phyloP scores from a whole-genome alignment of 2,329 filamentous ascomycete species.

The Verticillium klebahnii region DNA sequence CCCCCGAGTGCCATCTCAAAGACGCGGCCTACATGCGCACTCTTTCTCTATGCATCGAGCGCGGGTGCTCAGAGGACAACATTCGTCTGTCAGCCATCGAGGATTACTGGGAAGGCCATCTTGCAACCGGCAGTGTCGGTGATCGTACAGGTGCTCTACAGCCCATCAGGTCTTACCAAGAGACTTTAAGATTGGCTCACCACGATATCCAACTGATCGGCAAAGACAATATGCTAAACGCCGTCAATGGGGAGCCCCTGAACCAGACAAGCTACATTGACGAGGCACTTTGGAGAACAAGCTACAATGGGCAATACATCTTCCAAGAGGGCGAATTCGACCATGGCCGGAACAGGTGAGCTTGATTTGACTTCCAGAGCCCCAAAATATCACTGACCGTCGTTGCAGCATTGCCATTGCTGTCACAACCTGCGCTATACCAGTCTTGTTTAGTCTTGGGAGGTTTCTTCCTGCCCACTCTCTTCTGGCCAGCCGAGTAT shows the following conservation, averaged over 20 bases:
- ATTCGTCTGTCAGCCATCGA: constrained; percentile 10
- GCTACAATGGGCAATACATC: constrained; percentile 48
- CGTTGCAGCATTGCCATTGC: constrained; percentile 18
- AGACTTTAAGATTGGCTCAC: constrained; percentile 4
- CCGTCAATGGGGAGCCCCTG: constrained; percentile 9
- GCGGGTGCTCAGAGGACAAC: constrained; percentile 19
- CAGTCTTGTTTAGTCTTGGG: constrained; percentile 22
- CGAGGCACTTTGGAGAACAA: constrained; percentile 21
- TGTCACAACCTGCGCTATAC: constrained; percentile 16
- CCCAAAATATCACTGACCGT: not conserved
- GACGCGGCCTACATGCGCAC: constrained; percentile 24
- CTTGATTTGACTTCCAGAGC: not conserved
- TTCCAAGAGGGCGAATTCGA: constrained; percentile 41
- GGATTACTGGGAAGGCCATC: constrained; percentile 23
- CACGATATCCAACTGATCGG: not conserved
- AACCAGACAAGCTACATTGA: constrained; percentile 27
- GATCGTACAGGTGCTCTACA: constrained; percentile 12
- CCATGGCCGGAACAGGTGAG: constrained; percentile 14
- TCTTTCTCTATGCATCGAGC: constrained; percentile 28
- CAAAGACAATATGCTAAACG: not conserved
- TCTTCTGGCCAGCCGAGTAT: not conserved
- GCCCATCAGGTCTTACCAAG: constrained; percentile 21
- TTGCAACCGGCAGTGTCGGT: constrained; percentile 21
- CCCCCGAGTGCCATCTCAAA: constrained; percentile 20
- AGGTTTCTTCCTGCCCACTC: constrained; percentile 20